Conservation (phyloP, 2,329 filamentous ascomycete species). For the Ophiocordyceps camponoti-floridani region DNA sequence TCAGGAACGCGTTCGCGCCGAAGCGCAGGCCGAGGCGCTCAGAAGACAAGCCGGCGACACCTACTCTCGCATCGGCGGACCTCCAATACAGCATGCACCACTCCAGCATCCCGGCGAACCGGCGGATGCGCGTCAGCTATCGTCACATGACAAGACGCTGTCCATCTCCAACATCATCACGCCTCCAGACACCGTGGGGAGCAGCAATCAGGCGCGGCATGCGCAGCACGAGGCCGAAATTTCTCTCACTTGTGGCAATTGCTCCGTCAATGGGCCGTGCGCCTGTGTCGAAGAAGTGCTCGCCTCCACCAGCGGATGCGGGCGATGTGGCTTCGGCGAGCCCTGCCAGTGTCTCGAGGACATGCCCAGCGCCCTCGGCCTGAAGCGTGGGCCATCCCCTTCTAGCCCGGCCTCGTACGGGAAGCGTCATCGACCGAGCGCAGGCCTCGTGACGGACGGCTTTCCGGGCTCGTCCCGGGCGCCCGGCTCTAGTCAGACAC, state of each 20-base stretch:
- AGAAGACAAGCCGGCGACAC: slow-evolving; percentile 11
- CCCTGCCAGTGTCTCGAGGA: slow-evolving; percentile 48
- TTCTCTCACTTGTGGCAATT: slow-evolving; percentile 35
- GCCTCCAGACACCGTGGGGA: slow-evolving; percentile 25
- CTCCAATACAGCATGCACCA: slow-evolving; percentile 10
- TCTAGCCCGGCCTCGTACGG: slow-evolving; percentile 23
- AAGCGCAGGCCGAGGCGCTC: slow-evolving; percentile 20
- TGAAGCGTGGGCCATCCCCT: slow-evolving; percentile 31
- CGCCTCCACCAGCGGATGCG: slow-evolving; percentile 41
- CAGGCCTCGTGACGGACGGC: slow-evolving; percentile 29
- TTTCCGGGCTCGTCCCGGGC: slow-evolving; percentile 57
- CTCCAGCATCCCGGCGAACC: slow-evolving; percentile 12
- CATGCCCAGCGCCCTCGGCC: slow-evolving; percentile 31
- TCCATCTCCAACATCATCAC: slow-evolving; percentile 41
- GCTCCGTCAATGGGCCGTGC: slow-evolving; percentile 32
- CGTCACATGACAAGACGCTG: slow-evolving; percentile 21
- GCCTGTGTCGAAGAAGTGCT: slow-evolving; percentile 42
- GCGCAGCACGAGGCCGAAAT: slow-evolving; percentile 11
- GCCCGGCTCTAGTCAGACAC: slow-evolving; percentile 33
- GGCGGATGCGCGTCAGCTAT: slow-evolving; percentile 8
- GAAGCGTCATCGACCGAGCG: slow-evolving; percentile 33
- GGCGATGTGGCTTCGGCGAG: slow-evolving; percentile 42
- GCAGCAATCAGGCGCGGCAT: slow-evolving; percentile 3
- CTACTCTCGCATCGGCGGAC: slow-evolving; percentile 10
- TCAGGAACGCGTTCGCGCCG: slow-evolving; percentile 24